Evolutionary conservation across 2,329 filamentous ascomycete species (phyloP), one percentile per base, ranked within the genome.

Genomic region (Trichoderma breve): DNA sequence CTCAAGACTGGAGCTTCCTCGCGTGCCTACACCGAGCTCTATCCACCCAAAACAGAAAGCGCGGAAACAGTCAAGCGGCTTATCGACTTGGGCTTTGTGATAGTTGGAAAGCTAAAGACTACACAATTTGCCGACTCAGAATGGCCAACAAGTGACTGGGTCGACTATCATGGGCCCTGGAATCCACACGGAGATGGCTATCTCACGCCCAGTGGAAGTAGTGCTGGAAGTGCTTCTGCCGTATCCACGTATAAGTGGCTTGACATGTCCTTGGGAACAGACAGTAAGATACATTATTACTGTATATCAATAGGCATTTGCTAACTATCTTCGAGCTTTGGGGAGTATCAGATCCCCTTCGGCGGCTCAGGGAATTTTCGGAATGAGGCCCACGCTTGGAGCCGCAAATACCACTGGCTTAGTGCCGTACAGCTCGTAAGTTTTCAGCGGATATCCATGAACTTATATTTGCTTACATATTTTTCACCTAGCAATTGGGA

Each of bases 301-400:
- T n/a, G 15, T n/a, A n/a, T n/a, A 4, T 3, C 0, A 43, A 43
- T 43, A n/a, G 15, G 0, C 0, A 3, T 43, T 43, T 43, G 39
- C 18, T 43, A 18, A 43, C 1, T n/a, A n/a, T 43, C 39, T n/a
- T 43, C 7, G 0, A 43, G 39, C 39, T 0, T 43, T 43, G 15
- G 39, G 39, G 7, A 43, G 39, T n/a, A 43, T 43, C 39, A 43
- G 39, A 43, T 43, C 39, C 0, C 39, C 39, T n/a, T 43, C 39
- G 0, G 39, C 39, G 15, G 39, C 39, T 43, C 39, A 43, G 15
- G 39, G 39, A 43, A 43, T 43, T n/a, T 43, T 43, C 39, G 39
- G 39, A n/a, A 43, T 43, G 39, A 43, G 15, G 1, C 39, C 15
- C 18, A 43, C 39, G 18, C 39, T 43, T 43, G 39, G 39, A 43